A percentile compares a stretch with the other conserved stretches of the same genome.
Evolutionary conservation across 768 basidiomycete genomes (phyloP).

Genomic region (Lentinus tigrinus): DNA sequence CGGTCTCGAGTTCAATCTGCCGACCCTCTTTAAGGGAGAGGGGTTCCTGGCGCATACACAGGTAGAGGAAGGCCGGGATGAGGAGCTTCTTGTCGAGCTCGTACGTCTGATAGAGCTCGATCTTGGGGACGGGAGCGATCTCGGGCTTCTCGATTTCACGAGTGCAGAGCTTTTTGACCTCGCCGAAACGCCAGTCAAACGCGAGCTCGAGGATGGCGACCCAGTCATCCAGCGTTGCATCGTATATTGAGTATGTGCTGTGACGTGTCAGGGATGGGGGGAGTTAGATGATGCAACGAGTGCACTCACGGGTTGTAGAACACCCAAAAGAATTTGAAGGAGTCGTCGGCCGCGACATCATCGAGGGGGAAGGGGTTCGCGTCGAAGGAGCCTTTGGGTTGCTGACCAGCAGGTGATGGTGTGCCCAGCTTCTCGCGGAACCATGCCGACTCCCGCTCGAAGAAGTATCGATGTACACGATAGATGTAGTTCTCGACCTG

Average conservation of each 20-base stretch:
- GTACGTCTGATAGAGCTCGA: slow-evolving; percentile 55
- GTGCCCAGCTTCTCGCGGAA: slow-evolving; percentile 25
- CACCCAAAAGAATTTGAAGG: slow-evolving; percentile 31
- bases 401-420: slow-evolving; percentile 18
- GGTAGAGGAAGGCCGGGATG: slow-evolving; percentile 47
- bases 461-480: slow-evolving; percentile 31
- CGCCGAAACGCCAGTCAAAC: slow-evolving; percentile 51
- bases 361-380: slow-evolving; percentile 29
- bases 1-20: slow-evolving; percentile 55
- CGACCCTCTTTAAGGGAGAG: slow-evolving; percentile 53
- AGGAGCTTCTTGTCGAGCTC: slow-evolving; percentile 48
- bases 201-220: slow-evolving; percentile 51
- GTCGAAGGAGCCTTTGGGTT: slow-evolving; percentile 29
- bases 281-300: neutral
- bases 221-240: slow-evolving; percentile 53
- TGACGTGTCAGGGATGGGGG: neutral
- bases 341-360: slow-evolving; percentile 27
- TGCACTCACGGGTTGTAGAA: slow-evolving; percentile 33
- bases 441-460: slow-evolving; percentile 30
- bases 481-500: slow-evolving; percentile 29
- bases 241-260: slow-evolving; percentile 58
- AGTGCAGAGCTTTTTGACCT: slow-evolving; percentile 50
- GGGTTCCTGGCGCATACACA: slow-evolving; percentile 52
- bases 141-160: slow-evolving; percentile 48
- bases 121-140: slow-evolving; percentile 50